Evolutionary conservation across 2,329 filamentous ascomycete species (phyloP), one percentile per base, ranked within the genome.

Genomic region (Fusarium sp.): DNA sequence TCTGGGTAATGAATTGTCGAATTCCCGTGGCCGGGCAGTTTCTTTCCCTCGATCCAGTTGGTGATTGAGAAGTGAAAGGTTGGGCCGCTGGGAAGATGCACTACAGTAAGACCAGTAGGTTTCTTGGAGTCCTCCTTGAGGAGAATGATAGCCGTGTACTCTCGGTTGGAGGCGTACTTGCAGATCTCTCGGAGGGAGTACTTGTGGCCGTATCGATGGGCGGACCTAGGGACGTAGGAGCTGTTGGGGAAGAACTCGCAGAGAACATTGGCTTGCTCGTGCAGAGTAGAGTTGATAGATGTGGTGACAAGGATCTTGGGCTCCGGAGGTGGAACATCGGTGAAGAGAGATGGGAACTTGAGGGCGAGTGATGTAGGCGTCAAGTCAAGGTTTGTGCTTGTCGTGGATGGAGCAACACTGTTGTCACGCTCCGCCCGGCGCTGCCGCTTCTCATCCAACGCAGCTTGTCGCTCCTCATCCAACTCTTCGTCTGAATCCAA

Each of bases 241-340:
- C 83, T 84, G 81, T 96, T 94, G 24, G 96, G 95, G 81, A 98
- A 96, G 62, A 98, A 83, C 11, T 87, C 86, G 63, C 90, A 92
- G 62, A 98, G 86, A 40, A 94, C 85, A 61, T 92, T 80, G 48
- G 93, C 94, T 83, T 97, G 89, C 65, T 90, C 80, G 83, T 99
- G 95, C 14, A 98, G 87, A 2, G 91, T 95, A 14, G 92, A 93
- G 81, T 97, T 94, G 74, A 97, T 85, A 14, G 90, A 92, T 9
- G 96, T 98, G 1, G 96, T 99, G 75, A 99, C 87, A 39, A 99
- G 89, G 67, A 98, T 89, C 80, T 97, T 97, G 51, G 96, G 94
- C 61, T 81, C 80, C 56, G 83, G 86, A 47, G 83, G 87, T 33
- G 84, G 87, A 71, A 85, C 78, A 49, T 89, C 87, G 62, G 81